Evolutionary conservation across 78 protist species (phyloP), one percentile per base, ranked within the genome.

Genomic region (Emiliania huxleyi): DNA sequence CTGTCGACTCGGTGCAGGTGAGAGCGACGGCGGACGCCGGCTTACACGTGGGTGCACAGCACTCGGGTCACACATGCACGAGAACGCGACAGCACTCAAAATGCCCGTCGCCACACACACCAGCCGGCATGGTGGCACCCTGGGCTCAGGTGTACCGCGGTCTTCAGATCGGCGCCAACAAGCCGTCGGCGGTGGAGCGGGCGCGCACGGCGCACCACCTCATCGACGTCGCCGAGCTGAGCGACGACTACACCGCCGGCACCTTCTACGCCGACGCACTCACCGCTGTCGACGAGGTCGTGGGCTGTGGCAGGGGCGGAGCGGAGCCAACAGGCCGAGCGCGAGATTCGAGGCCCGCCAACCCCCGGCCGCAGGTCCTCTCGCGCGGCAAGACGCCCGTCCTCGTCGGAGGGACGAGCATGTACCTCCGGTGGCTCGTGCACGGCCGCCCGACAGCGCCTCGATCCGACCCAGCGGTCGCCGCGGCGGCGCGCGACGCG

Each of bases 1-100:
- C 89, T 8, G 89, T 45, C 19, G 89, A 83, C 89, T 83, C 89
- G 25, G 89, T 83, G n/a, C 89, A 83, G 62, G 85, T 75, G 37
- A n/a, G n/a, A n/a, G n/a, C n/a, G n/a, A n/a, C n/a, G n/a, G n/a
- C 56, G n/a, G n/a, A n/a, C n/a, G n/a, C n/a, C n/a, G n/a, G n/a
- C n/a, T n/a, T n/a, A n/a, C n/a, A n/a, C n/a, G n/a, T n/a, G n/a
- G n/a, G n/a, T n/a, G n/a, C n/a, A n/a, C n/a, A n/a, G n/a, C n/a
- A n/a, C n/a, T n/a, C n/a, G 56, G 26, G 56, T 5, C 56, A 12
- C 56, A 12, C 56, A 12, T 12, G 56, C 56, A 12, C n/a, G n/a
- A n/a, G n/a, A n/a, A n/a, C n/a, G n/a, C n/a, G n/a, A n/a, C n/a
- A n/a, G n/a, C n/a, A n/a, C 56, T 5, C 56, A 5, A 12, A 5